Evolutionary conservation across 768 basidiomycete genomes (phyloP), one percentile per base, ranked within the genome.

Genomic region (Boletus sp.): DNA sequence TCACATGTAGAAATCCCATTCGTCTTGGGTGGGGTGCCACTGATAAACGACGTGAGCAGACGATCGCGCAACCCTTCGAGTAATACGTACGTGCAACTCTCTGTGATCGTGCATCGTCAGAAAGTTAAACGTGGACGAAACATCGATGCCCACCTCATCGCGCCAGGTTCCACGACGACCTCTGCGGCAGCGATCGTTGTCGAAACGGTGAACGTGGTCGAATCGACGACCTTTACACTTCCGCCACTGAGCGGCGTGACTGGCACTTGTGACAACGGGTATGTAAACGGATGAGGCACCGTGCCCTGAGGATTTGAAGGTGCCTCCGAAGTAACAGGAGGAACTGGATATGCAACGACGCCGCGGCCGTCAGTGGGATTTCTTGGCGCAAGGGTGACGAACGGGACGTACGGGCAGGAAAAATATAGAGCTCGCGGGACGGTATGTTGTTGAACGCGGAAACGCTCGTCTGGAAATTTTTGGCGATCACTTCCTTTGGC

Each of bases 21-120:
- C 85, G 57, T 85, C 83, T 62, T 83, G 75, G 11, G 81, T 83
- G 7, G 87, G 86, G 60, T 88, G 87, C 87, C 87, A 88, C 85
- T 86, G 45, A 51, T 7, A 20, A 32, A 57, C 30, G 24, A 30
- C 4, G 6, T 56, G 17, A 61, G 48, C 10, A 30, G 11, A 46
- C 4, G 11, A 14, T 5, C 24, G 14, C 20, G 45, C 20, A 14
- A 42, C 32, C 1, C 18, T 15, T 18, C 12, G 18, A 29, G 17
- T 11, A 35, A 17, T 30, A 65, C 77, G 61, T 67, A 82, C 82
- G 68, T 86, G 84, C 56, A 85, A 75, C 62, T 84, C 84, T 55
- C 83, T 80, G 61, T 32, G 37, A 15, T 44, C 17, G 30, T 37
- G 50, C 3, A 18, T 54, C 24, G n/a, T 59, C n/a, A 50, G 39